Base-by-base conservation (phyloP, 768 basidiomycete species). In the Paxillus ammoniavirescens region DNA sequence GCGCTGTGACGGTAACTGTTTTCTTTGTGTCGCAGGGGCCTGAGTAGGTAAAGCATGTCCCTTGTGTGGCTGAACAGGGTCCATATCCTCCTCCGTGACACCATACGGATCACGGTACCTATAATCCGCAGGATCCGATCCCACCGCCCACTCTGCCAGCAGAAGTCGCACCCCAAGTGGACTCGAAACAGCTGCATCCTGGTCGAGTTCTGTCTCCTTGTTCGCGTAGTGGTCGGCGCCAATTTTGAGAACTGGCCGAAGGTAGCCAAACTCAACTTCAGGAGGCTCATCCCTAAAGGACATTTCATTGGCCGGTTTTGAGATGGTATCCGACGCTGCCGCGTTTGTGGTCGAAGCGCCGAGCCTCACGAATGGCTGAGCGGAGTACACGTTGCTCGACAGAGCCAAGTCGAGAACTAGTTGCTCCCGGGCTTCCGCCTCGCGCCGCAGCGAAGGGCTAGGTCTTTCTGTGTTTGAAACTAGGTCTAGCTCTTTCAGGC, bases 91-190 rank as follows among this genome's bases (percentile, higher is more conserved):
- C 6, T 60, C 57, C 6, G 56, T 65, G 26, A 65, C 59, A 42
- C 72, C 73, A 61, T 87, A 89, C 1, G 81, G 80, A 58, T 89
- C 84, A 9, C 56, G 65, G 61, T 82, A 87, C 3, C 63, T 59
- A 57, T 82, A 86, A 6, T 75, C 63, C 2, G 73, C 67, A 4
- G 82, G 80, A 65, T 83, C 73, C 2, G 70, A 57, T 12, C 85
- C 82, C 21, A 81, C 55, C 47, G 81, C 75, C 90, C 90, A 92
- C 41, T 87, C 86, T 52, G 79, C 76, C 51, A 92, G 66, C 38
- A 92, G 74, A 18, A 84, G 72, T 28, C 84, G 76, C 9, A 86
- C 82, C 3, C 86, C 86, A 3, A 76, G 66, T 0, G 83, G 78
- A 57, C 63, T 69, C 30, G 64, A 63, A 17, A 77, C 57, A 26